phyloP scores from a whole-genome alignment of 495 filamentous ascomycete genomes.

The Aspergillus ostianus region DNA sequence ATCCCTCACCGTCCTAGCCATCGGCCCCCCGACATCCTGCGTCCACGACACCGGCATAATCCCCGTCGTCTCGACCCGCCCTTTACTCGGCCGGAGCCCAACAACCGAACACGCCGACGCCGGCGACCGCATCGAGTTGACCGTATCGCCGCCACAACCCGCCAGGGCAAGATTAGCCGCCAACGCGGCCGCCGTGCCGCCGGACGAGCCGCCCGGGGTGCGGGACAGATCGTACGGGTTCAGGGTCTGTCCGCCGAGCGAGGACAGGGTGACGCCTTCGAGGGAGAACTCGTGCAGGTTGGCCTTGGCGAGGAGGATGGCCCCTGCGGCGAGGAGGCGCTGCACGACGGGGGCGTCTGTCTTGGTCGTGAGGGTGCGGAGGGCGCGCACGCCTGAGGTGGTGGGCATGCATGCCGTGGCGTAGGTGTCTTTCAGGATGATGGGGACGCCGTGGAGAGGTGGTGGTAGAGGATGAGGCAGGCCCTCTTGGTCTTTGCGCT shows the following conservation, averaged over 20 bases:
- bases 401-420: constrained; percentile 53
- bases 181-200: constrained; percentile 60
- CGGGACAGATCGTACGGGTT: constrained; percentile 63
- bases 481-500: constrained; percentile 38
- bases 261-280: constrained; percentile 60
- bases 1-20: constrained; percentile 54
- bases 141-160: constrained; percentile 62
- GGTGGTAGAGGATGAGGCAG: background rate
- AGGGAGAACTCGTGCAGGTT: constrained; percentile 67
- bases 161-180: constrained; percentile 56
- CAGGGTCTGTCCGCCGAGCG: constrained; percentile 57
- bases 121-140: constrained; percentile 61
- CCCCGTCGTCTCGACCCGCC: constrained; percentile 49
- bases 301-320: constrained; percentile 64
- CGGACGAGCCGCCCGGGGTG: constrained; percentile 63
- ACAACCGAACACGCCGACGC: constrained; percentile 62
- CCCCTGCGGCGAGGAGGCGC: constrained; percentile 50
- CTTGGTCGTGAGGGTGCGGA: constrained; percentile 42
- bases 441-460: constrained; percentile 43
- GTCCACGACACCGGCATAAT: constrained; percentile 61
- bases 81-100: constrained; percentile 59
- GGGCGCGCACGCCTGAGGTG: constrained; percentile 50
- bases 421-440: constrained; percentile 65
- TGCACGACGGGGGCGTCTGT: constrained; percentile 49
- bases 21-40: constrained; percentile 61